A percentile compares a stretch with the other conserved stretches of the same genome.
These are phyloP conservation scores for Hibiscus tridactylites DNA, from an alignment of 345 rosid genomes.

Conservation along the genomic window DNA sequence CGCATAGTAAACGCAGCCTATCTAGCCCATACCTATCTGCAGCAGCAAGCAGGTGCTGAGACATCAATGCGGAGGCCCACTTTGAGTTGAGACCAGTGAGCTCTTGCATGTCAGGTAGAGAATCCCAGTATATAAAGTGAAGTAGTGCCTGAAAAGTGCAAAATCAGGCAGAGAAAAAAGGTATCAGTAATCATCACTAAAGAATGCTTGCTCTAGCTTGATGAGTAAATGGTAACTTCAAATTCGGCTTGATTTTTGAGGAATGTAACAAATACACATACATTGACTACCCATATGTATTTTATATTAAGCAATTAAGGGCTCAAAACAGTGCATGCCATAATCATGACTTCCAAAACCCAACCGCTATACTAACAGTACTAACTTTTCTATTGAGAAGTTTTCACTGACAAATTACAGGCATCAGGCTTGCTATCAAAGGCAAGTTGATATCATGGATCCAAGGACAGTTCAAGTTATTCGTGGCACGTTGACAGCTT, in stretches of 20 bases:
- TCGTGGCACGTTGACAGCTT: neutral
- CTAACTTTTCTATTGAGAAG: neutral
- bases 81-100: conserved; percentile 48
- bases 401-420: neutral
- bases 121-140: conserved; percentile 56
- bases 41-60: conserved; percentile 63
- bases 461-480: neutral
- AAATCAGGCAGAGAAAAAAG: neutral
- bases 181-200: neutral
- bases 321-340: neutral
- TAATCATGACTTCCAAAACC: neutral
- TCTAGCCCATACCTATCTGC: conserved; percentile 65
- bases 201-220: neutral
- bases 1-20: conserved; percentile 44
- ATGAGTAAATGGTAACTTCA: neutral
- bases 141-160: conserved; percentile 41
- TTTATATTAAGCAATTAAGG: neutral
- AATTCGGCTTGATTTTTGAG: neutral
- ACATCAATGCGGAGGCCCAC: conserved; percentile 60
- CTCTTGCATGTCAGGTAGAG: conserved; percentile 53
- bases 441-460: neutral
- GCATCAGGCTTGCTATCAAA: neutral
- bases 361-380: neutral
- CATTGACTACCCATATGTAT: neutral
- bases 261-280: neutral